Evolutionary conservation across 257 asterid species (phyloP).

Genomic region (Eustoma russellianum): DNA sequence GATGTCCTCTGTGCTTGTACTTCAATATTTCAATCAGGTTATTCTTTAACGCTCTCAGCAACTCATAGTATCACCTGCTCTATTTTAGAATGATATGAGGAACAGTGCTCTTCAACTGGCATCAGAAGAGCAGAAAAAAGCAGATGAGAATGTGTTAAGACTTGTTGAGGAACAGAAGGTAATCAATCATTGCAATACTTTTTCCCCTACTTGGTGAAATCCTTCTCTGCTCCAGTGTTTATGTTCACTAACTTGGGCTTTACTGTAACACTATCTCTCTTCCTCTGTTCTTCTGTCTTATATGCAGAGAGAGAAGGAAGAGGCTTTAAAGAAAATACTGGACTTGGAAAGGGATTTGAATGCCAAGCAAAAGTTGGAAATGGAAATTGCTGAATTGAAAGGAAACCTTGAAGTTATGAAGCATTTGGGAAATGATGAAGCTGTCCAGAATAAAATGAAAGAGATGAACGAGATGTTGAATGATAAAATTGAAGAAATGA

Average conservation of each 20-base stretch:
- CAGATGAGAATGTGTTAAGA: constrained; percentile 52
- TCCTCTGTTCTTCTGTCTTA: not conserved
- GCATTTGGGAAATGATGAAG: constrained; percentile 24
- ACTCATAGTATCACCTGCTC: not conserved
- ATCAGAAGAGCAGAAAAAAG: constrained; percentile 54
- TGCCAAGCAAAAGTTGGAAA: not conserved
- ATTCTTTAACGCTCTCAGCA: not conserved
- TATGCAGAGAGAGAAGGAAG: constrained; percentile 42
- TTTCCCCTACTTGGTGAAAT: too few species aligned
- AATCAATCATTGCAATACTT: not conserved
- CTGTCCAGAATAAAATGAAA: constrained; percentile 15
- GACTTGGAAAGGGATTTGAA: constrained; percentile 29
- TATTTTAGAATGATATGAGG: constrained; percentile 52
- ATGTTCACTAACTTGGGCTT: not conserved
- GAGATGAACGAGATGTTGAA: constrained; percentile 18
- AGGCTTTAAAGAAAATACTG: constrained; percentile 33
- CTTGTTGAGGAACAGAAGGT: constrained; percentile 72
- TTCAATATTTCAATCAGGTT: not conserved
- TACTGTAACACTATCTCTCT: not conserved
- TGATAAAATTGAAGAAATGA: constrained; percentile 18
- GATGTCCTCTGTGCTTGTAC: not conserved
- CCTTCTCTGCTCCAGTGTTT: too few species aligned
- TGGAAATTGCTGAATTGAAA: constrained; percentile 20
- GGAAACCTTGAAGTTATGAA: constrained; percentile 23
- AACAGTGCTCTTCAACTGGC: constrained; percentile 63